Conservation (phyloP, 805 yeast species). For the Ogataea pini region DNA sequence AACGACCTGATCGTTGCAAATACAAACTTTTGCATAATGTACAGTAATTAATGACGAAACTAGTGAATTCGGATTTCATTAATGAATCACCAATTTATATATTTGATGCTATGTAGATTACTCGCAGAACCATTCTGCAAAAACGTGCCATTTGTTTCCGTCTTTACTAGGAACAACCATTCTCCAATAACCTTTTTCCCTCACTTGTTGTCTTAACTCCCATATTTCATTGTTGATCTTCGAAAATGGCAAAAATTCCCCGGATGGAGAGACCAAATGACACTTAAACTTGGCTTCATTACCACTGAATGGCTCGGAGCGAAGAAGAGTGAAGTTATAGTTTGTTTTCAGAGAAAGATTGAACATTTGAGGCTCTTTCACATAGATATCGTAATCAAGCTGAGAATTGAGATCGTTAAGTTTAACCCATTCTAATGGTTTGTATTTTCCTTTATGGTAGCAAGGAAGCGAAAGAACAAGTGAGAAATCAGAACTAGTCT, state of each 20-base stretch:
- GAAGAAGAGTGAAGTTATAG: conserved; percentile 64
- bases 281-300: conserved; percentile 47
- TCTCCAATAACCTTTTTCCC: conserved; percentile 80
- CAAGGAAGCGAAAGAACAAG: conserved; percentile 74
- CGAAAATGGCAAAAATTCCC: conserved; percentile 63
- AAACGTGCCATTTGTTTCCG: conserved; percentile 82
- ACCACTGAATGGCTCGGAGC: conserved; percentile 45
- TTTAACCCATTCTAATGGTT: conserved; percentile 60
- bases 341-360: conserved; percentile 55
- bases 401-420: conserved; percentile 71
- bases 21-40: too few species aligned
- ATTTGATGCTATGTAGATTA: not conserved
- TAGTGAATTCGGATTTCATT: too few species aligned
- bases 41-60: too few species aligned
- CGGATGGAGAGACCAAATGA: conserved; percentile 76
- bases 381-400: conserved; percentile 68
- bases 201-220: conserved; percentile 59
- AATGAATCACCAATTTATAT: not conserved
- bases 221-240: conserved; percentile 53
- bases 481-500: conserved; percentile 60
- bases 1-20: not conserved
- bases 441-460: conserved; percentile 66
- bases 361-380: conserved; percentile 80
- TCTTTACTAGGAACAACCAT: conserved; percentile 78
- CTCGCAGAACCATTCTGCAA: conserved; percentile 84